Evolutionary conservation across 129 eudicot species (phyloP), one percentile per base, ranked within the genome.

Genomic region (Solidago caesia): DNA sequence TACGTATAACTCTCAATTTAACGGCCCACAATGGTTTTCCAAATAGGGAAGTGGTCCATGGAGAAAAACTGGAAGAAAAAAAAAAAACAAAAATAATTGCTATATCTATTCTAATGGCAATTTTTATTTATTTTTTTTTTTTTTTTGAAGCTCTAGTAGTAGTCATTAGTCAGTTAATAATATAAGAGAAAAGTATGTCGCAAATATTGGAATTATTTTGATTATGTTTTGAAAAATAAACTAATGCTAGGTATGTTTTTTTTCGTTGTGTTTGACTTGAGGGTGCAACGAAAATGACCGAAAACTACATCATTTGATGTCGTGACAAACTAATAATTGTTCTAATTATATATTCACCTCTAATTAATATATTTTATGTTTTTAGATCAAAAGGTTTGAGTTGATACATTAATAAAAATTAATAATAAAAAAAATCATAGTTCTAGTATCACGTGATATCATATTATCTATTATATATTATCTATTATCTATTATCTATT

Each of bases 21-120:
- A 64, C 63, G 71, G 55, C 6, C 2, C 52, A 27, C 1, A 76
- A 16, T 68, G 58, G 14, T 7, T 67, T 58, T 15, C 69, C 49
- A 45, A 56, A 76, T 67, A 58, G 44, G 60, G 74, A 76, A 76
- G 68, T 67, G 48, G 74, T 76, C 68, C 80, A 44, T 6, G 4
- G 39, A 26, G 51, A 26, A 68, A 21, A 41, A 4, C 52, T 1
- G 6, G 56, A 15, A 16, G 52, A 13, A 62, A 8, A 13, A 3
- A 48, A 5, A 21, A 58, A 21, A 67, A 14, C 33, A 5, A 14
- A 3, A 48, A 15, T 15, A 58, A 29, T 43, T 21, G 51, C 15
- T 39, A 41, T 6, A 21, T 26, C 44, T 64, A 9, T 60, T 59
- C 58, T 44, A 21, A 21, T 21, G 21, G 21, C 58, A 27, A 0